A percentile compares a stretch with the other conserved stretches of the same genome.
These are phyloP conservation scores for Trypanosoma conorhini DNA, from an alignment of 208 protist species.

Conservation along the genomic window DNA sequence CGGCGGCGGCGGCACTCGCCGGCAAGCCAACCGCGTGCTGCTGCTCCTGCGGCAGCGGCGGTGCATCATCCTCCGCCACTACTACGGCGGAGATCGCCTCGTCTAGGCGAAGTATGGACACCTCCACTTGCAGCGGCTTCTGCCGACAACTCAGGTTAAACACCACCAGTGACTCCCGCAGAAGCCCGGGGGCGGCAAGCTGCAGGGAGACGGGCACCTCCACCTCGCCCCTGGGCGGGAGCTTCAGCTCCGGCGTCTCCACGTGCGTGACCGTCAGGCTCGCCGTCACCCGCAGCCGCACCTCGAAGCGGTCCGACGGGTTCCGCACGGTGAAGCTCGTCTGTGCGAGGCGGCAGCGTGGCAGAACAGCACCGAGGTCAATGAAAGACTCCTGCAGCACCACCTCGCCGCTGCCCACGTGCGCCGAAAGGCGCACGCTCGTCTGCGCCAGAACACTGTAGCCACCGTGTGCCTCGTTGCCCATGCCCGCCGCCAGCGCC, in stretches of 20 bases:
- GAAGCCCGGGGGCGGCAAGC: conserved; percentile 48
- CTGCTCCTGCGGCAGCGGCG: not conserved
- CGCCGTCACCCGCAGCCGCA: conserved; percentile 36
- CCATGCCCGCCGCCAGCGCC: conserved; percentile 34
- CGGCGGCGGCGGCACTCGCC: not conserved
- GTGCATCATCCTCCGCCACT: not conserved
- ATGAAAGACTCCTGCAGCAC: conserved; percentile 35
- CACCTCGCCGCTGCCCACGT: conserved; percentile 61
- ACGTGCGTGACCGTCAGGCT: conserved; percentile 11
- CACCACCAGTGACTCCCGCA: conserved; percentile 55
- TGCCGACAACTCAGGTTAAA: conserved; percentile 72
- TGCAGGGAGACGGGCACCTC: conserved; percentile 49
- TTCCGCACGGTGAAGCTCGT: conserved; percentile 53
- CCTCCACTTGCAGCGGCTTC: conserved; percentile 41
- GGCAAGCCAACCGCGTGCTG: not conserved
- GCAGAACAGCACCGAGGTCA: conserved; percentile 50
- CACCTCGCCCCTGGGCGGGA: conserved; percentile 46
- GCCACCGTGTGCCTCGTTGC: not conserved
- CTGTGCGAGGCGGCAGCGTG: conserved; percentile 34
- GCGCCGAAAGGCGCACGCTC: conserved; percentile 44
- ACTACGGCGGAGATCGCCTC: conserved; percentile 39
- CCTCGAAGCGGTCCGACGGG: conserved; percentile 63
- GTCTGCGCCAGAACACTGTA: conserved; percentile 51
- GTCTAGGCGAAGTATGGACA: conserved; percentile 55
- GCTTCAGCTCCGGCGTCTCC: conserved; percentile 31